Evolutionary conservation across 352 stramenopile species (phyloP).

Genomic region (Pythium aquatile): DNA sequence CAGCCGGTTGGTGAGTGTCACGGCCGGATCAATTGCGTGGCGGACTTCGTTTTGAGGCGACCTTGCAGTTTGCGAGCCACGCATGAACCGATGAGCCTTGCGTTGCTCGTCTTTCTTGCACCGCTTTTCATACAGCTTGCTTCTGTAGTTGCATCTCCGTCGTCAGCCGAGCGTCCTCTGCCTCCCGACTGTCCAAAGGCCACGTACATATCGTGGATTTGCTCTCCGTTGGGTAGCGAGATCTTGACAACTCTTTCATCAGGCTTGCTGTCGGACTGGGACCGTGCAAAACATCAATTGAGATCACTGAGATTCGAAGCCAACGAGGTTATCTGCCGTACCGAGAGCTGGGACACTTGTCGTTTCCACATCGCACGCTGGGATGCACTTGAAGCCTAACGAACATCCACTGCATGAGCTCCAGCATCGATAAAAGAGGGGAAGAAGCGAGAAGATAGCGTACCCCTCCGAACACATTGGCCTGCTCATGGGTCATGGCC

Average conservation of each 20-base stretch:
- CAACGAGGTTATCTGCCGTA: neutral
- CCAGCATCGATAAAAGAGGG: neutral
- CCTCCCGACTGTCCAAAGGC: neutral
- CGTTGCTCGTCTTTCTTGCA: slow-evolving; percentile 67
- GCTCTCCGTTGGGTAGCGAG: slow-evolving; percentile 58
- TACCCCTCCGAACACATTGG: slow-evolving; percentile 41
- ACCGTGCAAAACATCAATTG: neutral
- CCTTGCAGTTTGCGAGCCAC: slow-evolving; percentile 34
- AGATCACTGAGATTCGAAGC: neutral
- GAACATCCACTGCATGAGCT: neutral
- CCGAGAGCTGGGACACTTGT: slow-evolving; percentile 35
- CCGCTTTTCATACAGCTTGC: slow-evolving; percentile 62
- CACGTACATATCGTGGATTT: slow-evolving; percentile 72
- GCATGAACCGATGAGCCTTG: slow-evolving; percentile 52
- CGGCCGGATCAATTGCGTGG: slow-evolving; percentile 51
- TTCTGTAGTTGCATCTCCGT: slow-evolving; percentile 31
- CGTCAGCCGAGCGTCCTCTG: neutral
- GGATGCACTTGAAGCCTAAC: slow-evolving; percentile 49
- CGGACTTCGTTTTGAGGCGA: slow-evolving; percentile 22
- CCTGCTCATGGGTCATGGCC: slow-evolving; percentile 19
- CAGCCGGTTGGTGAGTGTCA: slow-evolving; percentile 38
- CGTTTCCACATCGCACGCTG: slow-evolving; percentile 71
- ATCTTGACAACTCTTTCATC: slow-evolving; percentile 37
- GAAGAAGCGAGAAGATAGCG: neutral
- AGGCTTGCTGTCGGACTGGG: slow-evolving; percentile 11